Base-by-base conservation (phyloP, 2,329 filamentous ascomycete genomes). In the Venturia carpophila region DNA sequence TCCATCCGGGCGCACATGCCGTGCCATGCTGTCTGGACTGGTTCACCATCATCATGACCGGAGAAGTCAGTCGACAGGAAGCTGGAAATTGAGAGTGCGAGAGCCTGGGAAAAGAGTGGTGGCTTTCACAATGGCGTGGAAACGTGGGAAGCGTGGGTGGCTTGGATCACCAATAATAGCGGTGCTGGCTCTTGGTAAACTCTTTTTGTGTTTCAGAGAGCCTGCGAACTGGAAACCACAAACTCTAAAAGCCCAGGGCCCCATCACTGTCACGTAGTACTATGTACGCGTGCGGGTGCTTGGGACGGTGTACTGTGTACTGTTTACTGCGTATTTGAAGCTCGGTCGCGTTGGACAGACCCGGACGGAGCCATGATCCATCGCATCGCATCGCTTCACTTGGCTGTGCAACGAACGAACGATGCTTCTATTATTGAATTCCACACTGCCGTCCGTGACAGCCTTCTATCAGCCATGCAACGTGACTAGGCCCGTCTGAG, bases 391-490 rank as follows among this genome's bases (percentile, higher is more conserved):
- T 37, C 27, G 52, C 52, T 56, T 34, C 24, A 17, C 45, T 7
- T 24, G 45, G 15, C 27, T n/a, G 52, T 37, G 52, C 52, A 58
- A 58, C 52, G 30, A 58, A 58, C 52, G 30, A 58, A 58, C 52
- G 30, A 58, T 37, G 52, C 30, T 58, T 58, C 52, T 58, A 58
- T 58, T 58, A 27, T 58, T 58, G 52, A 37, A 58, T 27, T 15
- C 47, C 47, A 27, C 52, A 58, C 6, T n/a, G 30, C 27, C 30
- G 47, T 24, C 24, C n/a, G 52, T 58, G 52, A 58, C 52, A 58
- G 52, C 52, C n/a, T 37, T 58, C 27, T 17, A 17, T 34, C 52
- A 58, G 52, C 52, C 30, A 58, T 27, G 30, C 15, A 58, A 37
- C n/a, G 52, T n/a, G 27, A 58, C 52, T 58, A 58, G 15, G 27